These are phyloP conservation scores for Boeremia lycopersici DNA, from an alignment of 2,329 filamentous ascomycete species.

Conservation along the genomic window DNA sequence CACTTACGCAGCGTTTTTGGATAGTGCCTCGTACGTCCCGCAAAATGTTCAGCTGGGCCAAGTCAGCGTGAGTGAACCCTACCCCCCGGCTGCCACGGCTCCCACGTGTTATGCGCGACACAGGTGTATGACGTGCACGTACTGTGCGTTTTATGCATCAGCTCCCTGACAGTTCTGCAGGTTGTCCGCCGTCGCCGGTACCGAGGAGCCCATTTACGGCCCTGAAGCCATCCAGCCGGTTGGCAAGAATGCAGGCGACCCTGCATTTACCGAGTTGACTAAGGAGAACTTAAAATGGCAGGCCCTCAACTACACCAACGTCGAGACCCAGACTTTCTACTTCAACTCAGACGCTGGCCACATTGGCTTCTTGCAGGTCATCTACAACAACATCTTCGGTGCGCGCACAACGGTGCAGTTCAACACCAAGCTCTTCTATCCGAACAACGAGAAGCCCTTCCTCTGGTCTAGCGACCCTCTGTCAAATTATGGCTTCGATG, in stretches of 20 bases:
- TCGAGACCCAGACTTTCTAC: slow-evolving; percentile 97
- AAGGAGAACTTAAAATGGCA: slow-evolving; percentile 84
- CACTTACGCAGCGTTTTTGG: slow-evolving; percentile 35
- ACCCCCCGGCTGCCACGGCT: slow-evolving; percentile 11
- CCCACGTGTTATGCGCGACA: slow-evolving; percentile 25
- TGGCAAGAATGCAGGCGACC: slow-evolving; percentile 76
- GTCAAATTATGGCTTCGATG: slow-evolving; percentile 79
- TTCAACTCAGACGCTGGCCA: slow-evolving; percentile 78
- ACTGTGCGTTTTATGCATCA: slow-evolving; percentile 3
- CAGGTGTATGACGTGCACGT: slow-evolving; percentile 15
- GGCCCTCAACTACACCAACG: slow-evolving; percentile 79
- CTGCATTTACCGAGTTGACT: slow-evolving; percentile 78
- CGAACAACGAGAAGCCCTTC: slow-evolving; percentile 72
- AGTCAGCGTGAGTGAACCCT: slow-evolving; percentile 73
- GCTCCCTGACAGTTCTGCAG: slow-evolving; percentile 45
- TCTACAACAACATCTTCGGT: slow-evolving; percentile 95
- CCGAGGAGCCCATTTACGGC: slow-evolving; percentile 95
- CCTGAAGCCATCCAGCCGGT: slow-evolving; percentile 86
- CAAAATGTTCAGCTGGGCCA: slow-evolving; percentile 89
- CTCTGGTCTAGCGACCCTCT: slow-evolving; percentile 86
- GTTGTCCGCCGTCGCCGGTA: slow-evolving; percentile 82
- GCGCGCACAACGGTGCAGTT: slow-evolving; percentile 91
- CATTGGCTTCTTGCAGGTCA: slow-evolving; percentile 82
- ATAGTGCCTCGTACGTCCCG: slow-evolving; percentile 37
- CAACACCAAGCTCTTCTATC: slow-evolving; percentile 89